A percentile compares a stretch with the other conserved stretches of the same genome.
These are phyloP conservation scores for Oehlia diaphana DNA, from an alignment of 192 early-diverging fungal genomes.

Conservation along the genomic window DNA sequence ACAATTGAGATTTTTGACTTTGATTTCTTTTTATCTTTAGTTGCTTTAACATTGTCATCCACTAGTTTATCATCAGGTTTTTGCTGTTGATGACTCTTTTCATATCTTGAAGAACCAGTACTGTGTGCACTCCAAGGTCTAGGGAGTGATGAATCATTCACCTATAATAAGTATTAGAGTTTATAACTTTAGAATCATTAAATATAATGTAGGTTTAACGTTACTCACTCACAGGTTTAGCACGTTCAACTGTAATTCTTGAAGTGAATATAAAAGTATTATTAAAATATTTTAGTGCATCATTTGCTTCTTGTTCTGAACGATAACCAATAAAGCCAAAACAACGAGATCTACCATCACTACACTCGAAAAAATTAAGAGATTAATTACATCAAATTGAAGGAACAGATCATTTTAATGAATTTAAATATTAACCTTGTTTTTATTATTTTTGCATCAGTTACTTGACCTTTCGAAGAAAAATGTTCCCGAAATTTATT, in stretches of 20 bases:
- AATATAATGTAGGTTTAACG: neutral
- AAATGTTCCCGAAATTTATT: conserved; percentile 90
- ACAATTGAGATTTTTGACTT: conserved; percentile 39
- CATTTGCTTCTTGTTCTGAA: conserved; percentile 82
- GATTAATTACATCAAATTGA: neutral
- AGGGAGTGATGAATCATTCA: conserved; percentile 79
- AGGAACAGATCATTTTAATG: neutral
- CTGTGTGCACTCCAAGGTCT: conserved; percentile 92
- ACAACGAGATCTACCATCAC: conserved; percentile 76
- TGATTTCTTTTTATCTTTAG: conserved; percentile 50
- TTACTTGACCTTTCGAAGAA: conserved; percentile 78
- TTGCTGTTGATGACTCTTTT: conserved; percentile 49
- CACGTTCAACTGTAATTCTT: conserved; percentile 81
- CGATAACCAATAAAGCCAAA: conserved; percentile 94
- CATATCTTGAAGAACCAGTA: conserved; percentile 78
- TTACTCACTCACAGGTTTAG: conserved; percentile 65
- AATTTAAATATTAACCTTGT: conserved; percentile 53
- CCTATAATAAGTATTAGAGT: conserved; percentile 37
- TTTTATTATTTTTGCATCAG: conserved; percentile 88
- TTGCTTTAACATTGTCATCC: conserved; percentile 34
- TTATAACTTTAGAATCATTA: neutral
- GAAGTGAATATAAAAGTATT: conserved; percentile 91
- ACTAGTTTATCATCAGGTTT: conserved; percentile 35
- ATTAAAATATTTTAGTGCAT: conserved; percentile 84
- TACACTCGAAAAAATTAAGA: conserved; percentile 28